Evolutionary conservation across 2,329 filamentous ascomycete species (phyloP).

Genomic region (Biscogniauxia marginata): DNA sequence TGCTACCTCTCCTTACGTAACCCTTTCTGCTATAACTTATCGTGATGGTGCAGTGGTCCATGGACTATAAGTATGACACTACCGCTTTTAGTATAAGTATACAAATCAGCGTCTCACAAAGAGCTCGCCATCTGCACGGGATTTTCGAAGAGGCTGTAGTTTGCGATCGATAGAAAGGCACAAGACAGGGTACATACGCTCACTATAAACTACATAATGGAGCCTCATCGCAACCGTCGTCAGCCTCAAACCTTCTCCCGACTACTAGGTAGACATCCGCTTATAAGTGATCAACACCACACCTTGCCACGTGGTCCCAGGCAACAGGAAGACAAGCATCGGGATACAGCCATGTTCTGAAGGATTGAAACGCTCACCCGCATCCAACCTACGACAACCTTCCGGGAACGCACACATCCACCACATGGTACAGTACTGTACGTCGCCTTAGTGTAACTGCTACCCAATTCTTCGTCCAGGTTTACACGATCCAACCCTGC

Average conservation of each 20-base stretch:
- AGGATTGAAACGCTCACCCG: background rate
- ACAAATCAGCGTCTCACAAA: background rate
- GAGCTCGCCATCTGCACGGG: background rate
- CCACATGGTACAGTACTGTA: background rate
- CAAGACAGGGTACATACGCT: background rate
- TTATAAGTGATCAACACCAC: background rate
- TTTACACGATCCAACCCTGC: background rate
- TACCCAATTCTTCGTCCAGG: too few relatives aligned
- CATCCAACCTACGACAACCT: background rate
- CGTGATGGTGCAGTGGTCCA: too few relatives aligned
- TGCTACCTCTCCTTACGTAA: too few relatives aligned
- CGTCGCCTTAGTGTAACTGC: background rate
- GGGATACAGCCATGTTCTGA: background rate
- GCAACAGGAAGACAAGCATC: background rate
- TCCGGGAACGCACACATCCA: background rate
- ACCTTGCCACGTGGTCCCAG: background rate
- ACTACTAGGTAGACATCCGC: background rate
- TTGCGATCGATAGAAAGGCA: conserved; percentile 28
- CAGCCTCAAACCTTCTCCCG: background rate
- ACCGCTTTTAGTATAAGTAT: too few relatives aligned
- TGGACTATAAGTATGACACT: too few relatives aligned
- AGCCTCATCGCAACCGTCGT: background rate
- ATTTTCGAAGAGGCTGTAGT: conserved; percentile 24
- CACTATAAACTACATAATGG: background rate
- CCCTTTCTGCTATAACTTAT: too few relatives aligned